A percentile compares a stretch with the other conserved stretches of the same genome.
These are phyloP conservation scores for Plectosphaerella cucumerina DNA, from an alignment of 2,329 filamentous ascomycete species.

Conservation along the genomic window DNA sequence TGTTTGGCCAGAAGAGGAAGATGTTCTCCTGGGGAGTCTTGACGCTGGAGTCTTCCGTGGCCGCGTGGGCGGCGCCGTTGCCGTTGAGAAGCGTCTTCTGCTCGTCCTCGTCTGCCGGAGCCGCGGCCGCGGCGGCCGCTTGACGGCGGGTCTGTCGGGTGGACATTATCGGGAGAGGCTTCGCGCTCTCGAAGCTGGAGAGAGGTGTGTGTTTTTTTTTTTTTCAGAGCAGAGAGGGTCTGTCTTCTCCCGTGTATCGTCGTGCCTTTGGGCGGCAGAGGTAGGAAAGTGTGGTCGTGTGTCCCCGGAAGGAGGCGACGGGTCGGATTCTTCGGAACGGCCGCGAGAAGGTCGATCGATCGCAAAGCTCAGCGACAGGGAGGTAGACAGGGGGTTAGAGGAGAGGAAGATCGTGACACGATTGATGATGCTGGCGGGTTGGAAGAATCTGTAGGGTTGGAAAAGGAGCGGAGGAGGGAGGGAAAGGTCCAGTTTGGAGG, in stretches of 20 bases:
- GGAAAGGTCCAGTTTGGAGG: neutral
- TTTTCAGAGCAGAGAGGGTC: neutral
- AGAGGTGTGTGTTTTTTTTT: no score
- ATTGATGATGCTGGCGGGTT: neutral
- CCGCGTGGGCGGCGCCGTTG: conserved; percentile 36
- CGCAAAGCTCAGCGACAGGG: neutral
- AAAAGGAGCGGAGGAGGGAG: neutral
- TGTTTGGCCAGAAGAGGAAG: conserved; percentile 76
- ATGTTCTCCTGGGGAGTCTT: conserved; percentile 61
- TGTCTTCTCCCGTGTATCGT: neutral
- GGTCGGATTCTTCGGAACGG: conserved; percentile 3
- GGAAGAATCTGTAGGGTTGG: no score
- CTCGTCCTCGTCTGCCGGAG: conserved; percentile 5
- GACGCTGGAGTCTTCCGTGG: conserved; percentile 17
- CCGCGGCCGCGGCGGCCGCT: conserved; percentile 25
- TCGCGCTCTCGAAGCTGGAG: no score
- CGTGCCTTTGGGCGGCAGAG: neutral
- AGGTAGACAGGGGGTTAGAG: neutral
- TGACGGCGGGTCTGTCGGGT: conserved; percentile 33
- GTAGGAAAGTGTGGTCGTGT: no score
- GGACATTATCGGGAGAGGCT: conserved; percentile 25
- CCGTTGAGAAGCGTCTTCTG: conserved; percentile 32
- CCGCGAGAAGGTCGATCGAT: neutral
- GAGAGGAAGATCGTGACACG: neutral
- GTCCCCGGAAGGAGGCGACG: conserved; percentile 2